phyloP scores from a whole-genome alignment of 345 rosid genomes.

The Moricandia arvensis region DNA sequence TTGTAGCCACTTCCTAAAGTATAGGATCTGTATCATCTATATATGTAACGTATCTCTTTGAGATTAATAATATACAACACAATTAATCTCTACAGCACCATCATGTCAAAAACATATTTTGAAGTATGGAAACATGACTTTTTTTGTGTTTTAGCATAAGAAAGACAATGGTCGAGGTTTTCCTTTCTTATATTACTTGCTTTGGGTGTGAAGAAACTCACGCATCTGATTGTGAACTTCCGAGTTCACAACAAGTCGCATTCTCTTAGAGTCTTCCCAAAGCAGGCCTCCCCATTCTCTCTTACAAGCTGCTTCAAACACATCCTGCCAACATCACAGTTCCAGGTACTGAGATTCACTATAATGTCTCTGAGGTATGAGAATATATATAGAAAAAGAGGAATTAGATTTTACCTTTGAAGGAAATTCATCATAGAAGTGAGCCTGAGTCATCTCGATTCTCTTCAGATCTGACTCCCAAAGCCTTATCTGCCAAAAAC shows the following conservation, averaged over 20 bases:
- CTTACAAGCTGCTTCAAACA: conserved; percentile 80
- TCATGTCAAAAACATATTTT: not conserved
- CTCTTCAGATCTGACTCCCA: conserved; percentile 96
- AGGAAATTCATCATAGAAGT: conserved; percentile 86
- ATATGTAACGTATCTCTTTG: too few species aligned
- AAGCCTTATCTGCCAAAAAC: conserved; percentile 64
- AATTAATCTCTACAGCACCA: too few species aligned
- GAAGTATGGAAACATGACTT: not conserved
- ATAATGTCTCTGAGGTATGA: not conserved
- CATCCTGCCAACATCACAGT: conserved; percentile 51
- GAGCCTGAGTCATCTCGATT: conserved; percentile 75
- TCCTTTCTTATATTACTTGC: conserved; percentile 32
- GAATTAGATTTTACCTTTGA: conserved; percentile 74
- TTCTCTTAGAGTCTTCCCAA: conserved; percentile 91
- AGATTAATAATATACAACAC: too few species aligned
- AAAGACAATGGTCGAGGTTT: not conserved
- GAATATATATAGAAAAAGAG: too few species aligned
- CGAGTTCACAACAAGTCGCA: conserved; percentile 74
- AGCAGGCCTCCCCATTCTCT: conserved; percentile 64
- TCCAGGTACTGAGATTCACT: not conserved
- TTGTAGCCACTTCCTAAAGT: too few species aligned
- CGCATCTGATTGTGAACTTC: conserved; percentile 80
- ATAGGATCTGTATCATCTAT: too few species aligned
- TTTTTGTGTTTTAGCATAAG: not conserved
- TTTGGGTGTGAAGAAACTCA: conserved; percentile 70